Conservation (phyloP, 768 basidiomycete species). For the Trametes cingulata region DNA sequence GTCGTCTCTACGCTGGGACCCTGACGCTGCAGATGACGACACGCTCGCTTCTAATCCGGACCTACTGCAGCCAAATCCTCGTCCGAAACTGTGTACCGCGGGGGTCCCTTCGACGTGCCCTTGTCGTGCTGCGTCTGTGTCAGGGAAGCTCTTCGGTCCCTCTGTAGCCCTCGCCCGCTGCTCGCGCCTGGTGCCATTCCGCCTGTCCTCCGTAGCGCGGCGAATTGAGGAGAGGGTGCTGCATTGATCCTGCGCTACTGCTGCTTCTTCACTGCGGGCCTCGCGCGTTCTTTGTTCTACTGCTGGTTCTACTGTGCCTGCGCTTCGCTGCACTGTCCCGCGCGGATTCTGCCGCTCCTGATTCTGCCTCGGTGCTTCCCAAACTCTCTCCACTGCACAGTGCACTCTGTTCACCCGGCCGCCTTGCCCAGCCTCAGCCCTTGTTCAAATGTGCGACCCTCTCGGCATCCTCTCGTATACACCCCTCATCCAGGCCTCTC, state of each 20-base stretch:
- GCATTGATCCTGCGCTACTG: too few species aligned
- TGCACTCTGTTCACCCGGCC: not conserved
- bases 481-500: not conserved
- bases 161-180: not conserved
- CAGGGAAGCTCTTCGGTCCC: not conserved
- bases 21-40: not conserved
- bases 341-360: not conserved
- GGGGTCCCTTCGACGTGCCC: not conserved
- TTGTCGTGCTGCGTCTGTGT: not conserved
- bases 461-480: not conserved
- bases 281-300: not conserved
- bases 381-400: not conserved
- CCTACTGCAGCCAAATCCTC: not conserved
- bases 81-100: not conserved
- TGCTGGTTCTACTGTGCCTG: not conserved
- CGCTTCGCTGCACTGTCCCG: not conserved
- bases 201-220: conserved; percentile 9
- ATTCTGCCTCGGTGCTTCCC: not conserved
- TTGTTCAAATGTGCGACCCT: too few species aligned
- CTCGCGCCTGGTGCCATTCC: not conserved
- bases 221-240: not conserved
- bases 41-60: not conserved
- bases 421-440: too few species aligned
- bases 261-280: not conserved
- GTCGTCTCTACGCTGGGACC: conserved; percentile 4